Percentiles rank a stretch among this genome's conserved stretches.
Evolutionary conservation across 139 green algal species (phyloP).

Genomic region (Trebouxia sp.): DNA sequence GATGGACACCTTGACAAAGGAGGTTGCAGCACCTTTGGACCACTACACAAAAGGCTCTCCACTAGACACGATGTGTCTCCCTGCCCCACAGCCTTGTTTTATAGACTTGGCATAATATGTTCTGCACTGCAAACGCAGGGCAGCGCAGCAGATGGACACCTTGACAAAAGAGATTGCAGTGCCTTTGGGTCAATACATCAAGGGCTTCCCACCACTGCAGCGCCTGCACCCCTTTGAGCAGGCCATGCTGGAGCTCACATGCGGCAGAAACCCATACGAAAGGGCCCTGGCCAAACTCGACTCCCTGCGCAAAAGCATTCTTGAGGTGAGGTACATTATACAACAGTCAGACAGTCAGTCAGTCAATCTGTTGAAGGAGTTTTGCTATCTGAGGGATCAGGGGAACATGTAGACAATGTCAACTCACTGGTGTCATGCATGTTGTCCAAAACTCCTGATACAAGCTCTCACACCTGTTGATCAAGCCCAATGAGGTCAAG

Average conservation of each 20-base stretch:
- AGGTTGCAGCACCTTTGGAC: constrained; percentile 44
- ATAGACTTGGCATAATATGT: no score
- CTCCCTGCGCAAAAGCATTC: constrained; percentile 58
- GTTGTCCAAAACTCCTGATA: no score
- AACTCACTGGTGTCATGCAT: no score
- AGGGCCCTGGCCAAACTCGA: constrained; percentile 58
- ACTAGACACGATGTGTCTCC: no score
- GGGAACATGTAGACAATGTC: no score
- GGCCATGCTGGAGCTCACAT: constrained; percentile 88
- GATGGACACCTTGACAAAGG: constrained; percentile 79
- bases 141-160: constrained; percentile 70
- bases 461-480: no score
- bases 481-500: no score
- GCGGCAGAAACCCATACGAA: constrained; percentile 68
- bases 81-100: no score
- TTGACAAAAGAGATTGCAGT: constrained; percentile 70
- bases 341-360: no score
- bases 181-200: constrained; percentile 60
- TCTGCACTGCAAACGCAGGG: constrained; percentile 36
- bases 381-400: no score
- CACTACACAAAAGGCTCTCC: constrained; percentile 77
- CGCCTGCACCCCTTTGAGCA: constrained; percentile 90
- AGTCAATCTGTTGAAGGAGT: no score
- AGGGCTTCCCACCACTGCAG: constrained; percentile 63
- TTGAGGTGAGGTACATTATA: constrained; percentile 44